These are phyloP conservation scores for Dactylonectria estremocensis DNA, from an alignment of 2,329 filamentous ascomycete species.

Conservation along the genomic window DNA sequence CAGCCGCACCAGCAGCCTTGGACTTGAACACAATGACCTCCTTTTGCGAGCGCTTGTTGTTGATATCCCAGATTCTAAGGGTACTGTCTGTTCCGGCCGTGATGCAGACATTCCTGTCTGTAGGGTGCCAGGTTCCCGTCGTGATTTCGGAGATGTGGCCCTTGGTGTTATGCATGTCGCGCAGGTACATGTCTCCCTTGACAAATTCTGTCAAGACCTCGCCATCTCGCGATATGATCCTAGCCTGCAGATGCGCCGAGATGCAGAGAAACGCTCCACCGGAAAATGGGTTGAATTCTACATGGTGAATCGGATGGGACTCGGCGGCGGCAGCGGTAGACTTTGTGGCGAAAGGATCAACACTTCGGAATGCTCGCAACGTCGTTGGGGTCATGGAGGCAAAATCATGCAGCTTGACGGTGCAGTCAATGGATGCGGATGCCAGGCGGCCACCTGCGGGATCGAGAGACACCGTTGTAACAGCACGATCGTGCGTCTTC, in stretches of 20 bases:
- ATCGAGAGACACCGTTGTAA: conserved; percentile 89
- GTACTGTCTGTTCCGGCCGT: conserved; percentile 97
- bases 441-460: conserved; percentile 87
- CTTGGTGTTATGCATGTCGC: conserved; percentile 98
- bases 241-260: conserved; percentile 90
- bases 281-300: conserved; percentile 87
- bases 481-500: conserved; percentile 90
- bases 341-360: conserved; percentile 89
- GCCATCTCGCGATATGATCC: conserved; percentile 90
- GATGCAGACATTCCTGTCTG: conserved; percentile 85
- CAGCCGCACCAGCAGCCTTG: conserved; percentile 87
- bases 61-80: conserved; percentile 96
- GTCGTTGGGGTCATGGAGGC: conserved; percentile 96
- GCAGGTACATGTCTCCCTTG: conserved; percentile 98
- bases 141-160: conserved; percentile 95
- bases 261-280: conserved; percentile 88
- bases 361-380: conserved; percentile 90
- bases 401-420: conserved; percentile 94
- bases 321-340: conserved; percentile 77
- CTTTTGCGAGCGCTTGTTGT: conserved; percentile 89
- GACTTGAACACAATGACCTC: conserved; percentile 98
- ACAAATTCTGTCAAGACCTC: conserved; percentile 89
- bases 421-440: conserved; percentile 93
- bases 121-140: conserved; percentile 91
- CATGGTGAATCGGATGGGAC: conserved; percentile 89